Conservation (phyloP, 305 asterid species). For the Fraxinus floribunda region DNA sequence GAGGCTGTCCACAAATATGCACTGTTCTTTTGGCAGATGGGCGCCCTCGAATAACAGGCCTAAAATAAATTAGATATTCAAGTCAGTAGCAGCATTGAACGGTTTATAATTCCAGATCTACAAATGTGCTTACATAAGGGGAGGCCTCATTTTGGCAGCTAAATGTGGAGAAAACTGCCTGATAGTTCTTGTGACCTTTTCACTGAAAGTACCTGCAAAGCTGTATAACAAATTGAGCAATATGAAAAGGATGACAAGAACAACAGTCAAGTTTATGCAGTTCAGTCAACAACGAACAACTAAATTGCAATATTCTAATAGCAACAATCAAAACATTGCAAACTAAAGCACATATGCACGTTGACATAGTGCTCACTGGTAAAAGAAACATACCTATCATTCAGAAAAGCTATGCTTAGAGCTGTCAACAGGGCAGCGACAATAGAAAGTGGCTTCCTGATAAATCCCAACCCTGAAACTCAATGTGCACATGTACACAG, state of each 20-base stretch:
- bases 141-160: conserved; percentile 98
- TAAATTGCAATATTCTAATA: not conserved
- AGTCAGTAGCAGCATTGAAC: conserved; percentile 21
- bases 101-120: conserved; percentile 6
- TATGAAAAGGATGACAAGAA: conserved; percentile 19
- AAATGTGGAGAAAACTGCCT: conserved; percentile 92
- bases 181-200: conserved; percentile 82
- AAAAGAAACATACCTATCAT: conserved; percentile 63
- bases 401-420: conserved; percentile 79
- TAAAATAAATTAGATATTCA: conserved; percentile 31
- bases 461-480: conserved; percentile 73
- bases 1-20: conserved; percentile 86
- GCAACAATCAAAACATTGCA: not conserved
- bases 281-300: conserved; percentile 3
- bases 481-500: conserved; percentile 16
- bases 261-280: not conserved
- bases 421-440: conserved; percentile 84
- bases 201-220: conserved; percentile 92
- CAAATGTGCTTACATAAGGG: conserved; percentile 61
- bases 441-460: conserved; percentile 81
- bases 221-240: conserved; percentile 45
- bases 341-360: not conserved
- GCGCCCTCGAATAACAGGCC: conserved; percentile 97
- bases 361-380: not conserved
- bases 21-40: conserved; percentile 81